Percentiles rank a stretch among this genome's conserved stretches.
phyloP scores from a whole-genome alignment of 148 eudicot species.

The Selenicereus undatus region DNA sequence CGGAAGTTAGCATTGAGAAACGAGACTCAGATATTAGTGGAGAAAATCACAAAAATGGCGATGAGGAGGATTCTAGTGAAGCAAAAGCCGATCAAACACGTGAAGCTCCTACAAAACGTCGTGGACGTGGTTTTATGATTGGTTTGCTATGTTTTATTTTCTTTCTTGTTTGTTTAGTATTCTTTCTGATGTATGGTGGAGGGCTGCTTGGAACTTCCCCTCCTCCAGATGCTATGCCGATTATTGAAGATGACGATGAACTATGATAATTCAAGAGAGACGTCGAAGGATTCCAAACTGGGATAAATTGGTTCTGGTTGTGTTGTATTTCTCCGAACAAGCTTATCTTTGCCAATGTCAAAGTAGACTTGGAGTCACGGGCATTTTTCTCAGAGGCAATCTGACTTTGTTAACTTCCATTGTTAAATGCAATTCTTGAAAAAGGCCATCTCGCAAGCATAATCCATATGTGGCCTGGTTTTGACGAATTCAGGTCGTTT shows the following conservation, averaged over 20 bases:
- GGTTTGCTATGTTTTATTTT: conserved; percentile 13
- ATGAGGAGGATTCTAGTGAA: conserved; percentile 27
- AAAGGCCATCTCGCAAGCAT: neutral
- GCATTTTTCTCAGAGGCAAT: neutral
- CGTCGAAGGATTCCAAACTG: neutral
- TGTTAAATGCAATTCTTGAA: neutral
- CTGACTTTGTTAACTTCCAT: neutral
- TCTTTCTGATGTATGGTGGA: conserved; percentile 14
- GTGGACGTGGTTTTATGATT: conserved; percentile 25
- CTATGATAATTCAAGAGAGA: conserved; percentile 13
- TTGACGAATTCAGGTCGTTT: too few species aligned
- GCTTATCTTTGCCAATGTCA: neutral
- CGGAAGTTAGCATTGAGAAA: conserved; percentile 43
- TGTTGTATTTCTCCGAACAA: neutral
- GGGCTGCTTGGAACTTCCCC: conserved; percentile 21
- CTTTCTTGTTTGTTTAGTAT: conserved; percentile 11
- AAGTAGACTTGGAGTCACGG: neutral
- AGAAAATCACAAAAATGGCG: conserved; percentile 22
- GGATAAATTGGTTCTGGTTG: neutral
- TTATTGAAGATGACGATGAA: conserved; percentile 25
- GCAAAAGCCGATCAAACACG: conserved; percentile 25
- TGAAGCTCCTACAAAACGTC: conserved; percentile 37
- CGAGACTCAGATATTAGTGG: conserved; percentile 22
- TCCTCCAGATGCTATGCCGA: conserved; percentile 31
- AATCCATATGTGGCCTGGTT: too few species aligned